Conservation (phyloP, 371 early-diverging fungal species). For the Homolaphlyctis polyrhiza region DNA sequence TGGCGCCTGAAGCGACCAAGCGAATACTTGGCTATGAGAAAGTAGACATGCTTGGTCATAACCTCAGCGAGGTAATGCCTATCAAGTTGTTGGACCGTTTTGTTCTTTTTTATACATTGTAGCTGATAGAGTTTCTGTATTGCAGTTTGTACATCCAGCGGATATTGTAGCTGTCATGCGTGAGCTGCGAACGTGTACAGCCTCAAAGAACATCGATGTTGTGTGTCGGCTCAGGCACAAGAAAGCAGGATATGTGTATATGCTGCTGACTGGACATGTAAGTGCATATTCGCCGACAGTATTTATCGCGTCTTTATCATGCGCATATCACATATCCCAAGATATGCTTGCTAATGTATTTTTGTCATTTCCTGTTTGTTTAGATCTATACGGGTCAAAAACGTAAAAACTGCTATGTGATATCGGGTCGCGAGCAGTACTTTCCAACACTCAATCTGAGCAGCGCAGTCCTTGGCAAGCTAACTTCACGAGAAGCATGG, state of each 20-base stretch:
- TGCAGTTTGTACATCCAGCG: constrained; percentile 50
- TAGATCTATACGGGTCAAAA: neutral
- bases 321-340: too few species aligned
- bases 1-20: constrained; percentile 25
- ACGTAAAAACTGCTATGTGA: neutral
- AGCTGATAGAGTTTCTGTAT: constrained; percentile 29
- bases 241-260: constrained; percentile 47
- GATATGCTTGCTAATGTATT: too few species aligned
- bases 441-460: neutral
- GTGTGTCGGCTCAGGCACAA: constrained; percentile 48
- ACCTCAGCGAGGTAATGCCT: neutral
- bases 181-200: constrained; percentile 25
- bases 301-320: too few species aligned
- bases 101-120: too few species aligned
- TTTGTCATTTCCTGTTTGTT: too few species aligned
- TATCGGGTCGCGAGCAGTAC: neutral
- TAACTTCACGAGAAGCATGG: neutral
- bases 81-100: too few species aligned
- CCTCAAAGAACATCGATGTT: constrained; percentile 33
- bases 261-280: constrained; percentile 40
- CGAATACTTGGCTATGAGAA: neutral
- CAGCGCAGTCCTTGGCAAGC: neutral
- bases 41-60: neutral
- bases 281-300: too few species aligned
- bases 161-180: constrained; percentile 51